These are phyloP conservation scores for Claviceps capensis DNA, from an alignment of 2,329 filamentous ascomycete species.

Conservation along the genomic window DNA sequence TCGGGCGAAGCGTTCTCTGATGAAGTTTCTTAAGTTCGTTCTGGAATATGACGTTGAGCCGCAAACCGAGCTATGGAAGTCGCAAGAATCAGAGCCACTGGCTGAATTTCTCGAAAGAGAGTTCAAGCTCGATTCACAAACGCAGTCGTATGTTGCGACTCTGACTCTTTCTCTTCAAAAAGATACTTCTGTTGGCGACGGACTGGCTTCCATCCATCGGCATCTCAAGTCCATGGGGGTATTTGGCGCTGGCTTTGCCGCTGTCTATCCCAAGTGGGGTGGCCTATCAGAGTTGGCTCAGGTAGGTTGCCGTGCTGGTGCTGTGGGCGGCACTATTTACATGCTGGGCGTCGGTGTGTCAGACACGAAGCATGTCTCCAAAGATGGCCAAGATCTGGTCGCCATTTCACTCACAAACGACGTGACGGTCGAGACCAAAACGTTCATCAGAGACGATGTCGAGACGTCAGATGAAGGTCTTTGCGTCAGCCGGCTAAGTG, in stretches of 20 bases:
- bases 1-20: constrained; percentile 71
- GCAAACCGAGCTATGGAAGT: constrained; percentile 44
- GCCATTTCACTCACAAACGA: constrained; percentile 42
- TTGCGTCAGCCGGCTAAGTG: constrained; percentile 46
- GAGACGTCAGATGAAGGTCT: constrained; percentile 13
- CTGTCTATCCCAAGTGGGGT: constrained; percentile 86
- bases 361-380: constrained; percentile 9
- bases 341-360: constrained; percentile 62
- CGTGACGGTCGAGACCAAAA: constrained; percentile 39
- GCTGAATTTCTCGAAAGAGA: constrained; percentile 43
- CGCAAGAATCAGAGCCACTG: constrained; percentile 40
- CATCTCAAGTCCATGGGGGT: constrained; percentile 78
- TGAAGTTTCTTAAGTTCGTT: constrained; percentile 90
- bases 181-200: constrained; percentile 48
- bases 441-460: constrained; percentile 34
- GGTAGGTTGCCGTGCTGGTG: constrained; percentile 78
- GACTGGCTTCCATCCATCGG: constrained; percentile 58
- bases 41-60: constrained; percentile 50
- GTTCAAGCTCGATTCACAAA: constrained; percentile 53
- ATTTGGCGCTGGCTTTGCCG: constrained; percentile 80
- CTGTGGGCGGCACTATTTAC: constrained; percentile 84
- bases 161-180: constrained; percentile 61
- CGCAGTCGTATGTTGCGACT: constrained; percentile 50
- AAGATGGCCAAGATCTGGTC: constrained; percentile 17
- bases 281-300: constrained; percentile 80